These are phyloP conservation scores for Thalassiosira mediterranea DNA, from an alignment of 352 stramenopile genomes.

Conservation along the genomic window DNA sequence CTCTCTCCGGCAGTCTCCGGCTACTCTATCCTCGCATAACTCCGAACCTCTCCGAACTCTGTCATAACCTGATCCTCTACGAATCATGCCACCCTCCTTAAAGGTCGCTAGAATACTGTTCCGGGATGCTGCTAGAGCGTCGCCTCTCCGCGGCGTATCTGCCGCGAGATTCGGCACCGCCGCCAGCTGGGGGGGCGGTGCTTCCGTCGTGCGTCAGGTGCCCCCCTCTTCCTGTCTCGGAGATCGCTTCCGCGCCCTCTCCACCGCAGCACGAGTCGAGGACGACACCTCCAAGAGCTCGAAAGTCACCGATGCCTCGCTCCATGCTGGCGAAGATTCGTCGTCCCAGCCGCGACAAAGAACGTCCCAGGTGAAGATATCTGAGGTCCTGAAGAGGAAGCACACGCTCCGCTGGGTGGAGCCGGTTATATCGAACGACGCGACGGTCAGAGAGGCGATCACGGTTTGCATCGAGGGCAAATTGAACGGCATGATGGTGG, in stretches of 20 bases:
- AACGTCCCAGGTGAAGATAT: slow-evolving; percentile 52
- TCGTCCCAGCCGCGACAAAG: background rate
- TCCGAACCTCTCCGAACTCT: too few species aligned
- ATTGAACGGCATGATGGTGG: slow-evolving; percentile 78
- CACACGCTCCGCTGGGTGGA: slow-evolving; percentile 90
- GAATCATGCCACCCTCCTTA: too few species aligned
- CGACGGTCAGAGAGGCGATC: slow-evolving; percentile 85
- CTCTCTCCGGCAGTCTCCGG: too few species aligned
- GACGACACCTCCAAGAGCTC: background rate
- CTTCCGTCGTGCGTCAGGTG: background rate
- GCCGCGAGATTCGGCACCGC: too few species aligned
- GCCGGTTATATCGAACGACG: slow-evolving; percentile 84
- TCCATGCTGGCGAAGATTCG: background rate
- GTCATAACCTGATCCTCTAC: too few species aligned
- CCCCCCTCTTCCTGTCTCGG: background rate
- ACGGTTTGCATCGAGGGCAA: slow-evolving; percentile 74
- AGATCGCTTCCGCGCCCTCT: slow-evolving; percentile 1
- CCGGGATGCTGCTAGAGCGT: too few species aligned
- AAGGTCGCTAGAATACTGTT: too few species aligned
- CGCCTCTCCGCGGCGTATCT: too few species aligned
- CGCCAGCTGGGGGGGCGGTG: too few species aligned
- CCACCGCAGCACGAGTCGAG: slow-evolving; percentile 1
- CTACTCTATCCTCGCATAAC: too few species aligned
- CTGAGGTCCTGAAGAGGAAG: slow-evolving; percentile 73
- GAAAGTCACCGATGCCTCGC: background rate